phyloP scores from a whole-genome alignment of 495 filamentous ascomycete species.

The Neurospora hispaniola region DNA sequence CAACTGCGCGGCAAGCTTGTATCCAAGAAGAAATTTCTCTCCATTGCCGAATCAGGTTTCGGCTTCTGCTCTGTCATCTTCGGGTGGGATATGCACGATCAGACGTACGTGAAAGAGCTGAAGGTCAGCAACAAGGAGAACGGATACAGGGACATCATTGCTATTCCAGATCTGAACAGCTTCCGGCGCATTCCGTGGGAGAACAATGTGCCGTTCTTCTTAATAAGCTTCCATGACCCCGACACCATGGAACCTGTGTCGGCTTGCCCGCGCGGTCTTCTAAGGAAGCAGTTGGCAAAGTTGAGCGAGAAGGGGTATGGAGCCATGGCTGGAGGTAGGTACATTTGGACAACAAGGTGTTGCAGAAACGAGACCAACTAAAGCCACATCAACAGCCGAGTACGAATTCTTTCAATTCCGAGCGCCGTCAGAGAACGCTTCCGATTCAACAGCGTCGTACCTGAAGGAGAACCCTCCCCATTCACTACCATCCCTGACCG shows the following conservation, averaged over 20 bases:
- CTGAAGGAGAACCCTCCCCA: conserved; percentile 62
- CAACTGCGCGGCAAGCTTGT: conserved; percentile 86
- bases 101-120: conserved; percentile 75
- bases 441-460: conserved; percentile 58
- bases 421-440: conserved; percentile 42
- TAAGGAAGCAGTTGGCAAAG: conserved; percentile 59
- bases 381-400: conserved; percentile 49
- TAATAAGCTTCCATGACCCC: conserved; percentile 78
- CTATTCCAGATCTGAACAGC: conserved; percentile 66
- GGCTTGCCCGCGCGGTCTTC: conserved; percentile 70
- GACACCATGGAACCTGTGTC: conserved; percentile 58
- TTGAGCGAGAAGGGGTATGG: conserved; percentile 52
- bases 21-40: conserved; percentile 92
- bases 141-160: conserved; percentile 83
- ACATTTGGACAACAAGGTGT: background rate
- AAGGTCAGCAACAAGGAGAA: conserved; percentile 86
- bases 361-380: conserved; percentile 2
- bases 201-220: conserved; percentile 81
- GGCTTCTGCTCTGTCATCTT: conserved; percentile 96
- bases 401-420: conserved; percentile 97
- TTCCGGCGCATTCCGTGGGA: conserved; percentile 96
- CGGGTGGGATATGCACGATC: conserved; percentile 97
- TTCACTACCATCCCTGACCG: conserved; percentile 65
- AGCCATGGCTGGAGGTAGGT: conserved; percentile 88
- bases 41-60: conserved; percentile 72